Evolutionary conservation across 345 rosid species (phyloP).

Genomic region (Turnera subulata): DNA sequence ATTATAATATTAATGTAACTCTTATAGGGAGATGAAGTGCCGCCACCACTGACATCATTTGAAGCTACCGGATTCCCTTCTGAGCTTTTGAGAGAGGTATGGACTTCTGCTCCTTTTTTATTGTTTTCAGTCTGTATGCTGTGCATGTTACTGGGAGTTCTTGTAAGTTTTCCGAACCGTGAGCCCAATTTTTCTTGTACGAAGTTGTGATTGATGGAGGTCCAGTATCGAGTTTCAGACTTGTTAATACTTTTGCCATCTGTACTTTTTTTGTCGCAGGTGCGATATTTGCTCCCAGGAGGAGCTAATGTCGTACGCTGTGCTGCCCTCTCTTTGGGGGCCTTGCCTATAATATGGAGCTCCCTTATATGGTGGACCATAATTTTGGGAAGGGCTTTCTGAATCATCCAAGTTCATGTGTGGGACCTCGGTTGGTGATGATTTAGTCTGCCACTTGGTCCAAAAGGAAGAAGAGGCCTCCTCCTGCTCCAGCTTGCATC

Average conservation of each 20-base stretch:
- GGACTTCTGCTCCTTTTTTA: conserved; percentile 12
- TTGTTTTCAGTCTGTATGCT: conserved; percentile 7
- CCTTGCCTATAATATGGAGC: conserved; percentile 67
- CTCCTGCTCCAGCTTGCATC: conserved; percentile 89
- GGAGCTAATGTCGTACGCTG: conserved; percentile 99
- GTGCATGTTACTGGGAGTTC: conserved; percentile 5
- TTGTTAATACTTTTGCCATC: conserved; percentile 64
- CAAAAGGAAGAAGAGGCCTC: conserved; percentile 80
- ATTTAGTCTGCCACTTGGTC: conserved; percentile 69
- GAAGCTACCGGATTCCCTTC: conserved; percentile 80
- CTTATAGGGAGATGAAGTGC: conserved; percentile 75
- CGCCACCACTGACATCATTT: conserved; percentile 70
- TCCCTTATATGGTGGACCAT: conserved; percentile 71
- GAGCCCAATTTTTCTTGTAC: conserved; percentile 19
- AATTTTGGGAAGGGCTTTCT: conserved; percentile 64
- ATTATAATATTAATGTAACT: background rate
- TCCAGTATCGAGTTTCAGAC: conserved; percentile 51
- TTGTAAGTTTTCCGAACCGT: conserved; percentile 27
- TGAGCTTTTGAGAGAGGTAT: conserved; percentile 93
- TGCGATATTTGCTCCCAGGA: conserved; percentile 97
- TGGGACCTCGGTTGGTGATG: conserved; percentile 83
- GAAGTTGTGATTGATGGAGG: conserved; percentile 43
- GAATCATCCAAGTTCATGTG: conserved; percentile 68
- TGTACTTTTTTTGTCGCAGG: conserved; percentile 92
- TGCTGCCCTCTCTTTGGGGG: conserved; percentile 65